Evolutionary conservation across 2,329 filamentous ascomycete genomes (phyloP), one percentile per base, ranked within the genome.

Genomic region (Escovopsis sp.): DNA sequence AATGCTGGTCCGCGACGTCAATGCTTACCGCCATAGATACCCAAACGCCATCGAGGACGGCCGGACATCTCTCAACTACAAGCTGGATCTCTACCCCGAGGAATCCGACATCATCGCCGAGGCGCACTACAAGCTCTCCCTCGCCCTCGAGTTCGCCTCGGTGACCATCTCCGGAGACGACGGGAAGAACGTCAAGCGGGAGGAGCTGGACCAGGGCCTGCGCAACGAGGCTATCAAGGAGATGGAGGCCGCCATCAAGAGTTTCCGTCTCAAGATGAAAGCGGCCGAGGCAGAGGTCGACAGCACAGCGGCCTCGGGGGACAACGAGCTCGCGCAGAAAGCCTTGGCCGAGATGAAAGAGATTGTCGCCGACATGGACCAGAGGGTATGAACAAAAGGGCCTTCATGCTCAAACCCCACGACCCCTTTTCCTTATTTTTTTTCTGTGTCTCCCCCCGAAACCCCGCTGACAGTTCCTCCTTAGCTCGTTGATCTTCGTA

Each of bases 51-150:
- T 94, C 42, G 73, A 77, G 38, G 91, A 98, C 61, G 78, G 85
- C 41, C 79, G 78, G 52, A 76, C 81, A 12, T 80, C 87, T 1
- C 74, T 96, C 39, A 74, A 75, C 35, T 75, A 93, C 54, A 93
- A 93, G 63, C 65, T 84, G 52, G 73, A 82, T 40, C 72, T 96
- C 3, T 87, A 85, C 57, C 73, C 85, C 0, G 72, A 81, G 40
- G 85, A 93, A 48, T 86, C 85, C 12, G 83, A 87, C 52, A 73
- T 93, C 41, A 74, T 96, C 44, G 89, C 91, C 36, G 91, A 98
- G 66, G 89, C 85, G 12, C 87, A 98, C 66, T 98, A 84, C 69
- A 96, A 95, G 64, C 79, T 98, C 26, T 94, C 89, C 0, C 75
- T 98, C 12, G 91, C 91, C 0, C 73, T 98, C 26, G 91, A 98